Conservation (phyloP, 1,139 yeast genomes). For the Zygoascus meyerae region DNA sequence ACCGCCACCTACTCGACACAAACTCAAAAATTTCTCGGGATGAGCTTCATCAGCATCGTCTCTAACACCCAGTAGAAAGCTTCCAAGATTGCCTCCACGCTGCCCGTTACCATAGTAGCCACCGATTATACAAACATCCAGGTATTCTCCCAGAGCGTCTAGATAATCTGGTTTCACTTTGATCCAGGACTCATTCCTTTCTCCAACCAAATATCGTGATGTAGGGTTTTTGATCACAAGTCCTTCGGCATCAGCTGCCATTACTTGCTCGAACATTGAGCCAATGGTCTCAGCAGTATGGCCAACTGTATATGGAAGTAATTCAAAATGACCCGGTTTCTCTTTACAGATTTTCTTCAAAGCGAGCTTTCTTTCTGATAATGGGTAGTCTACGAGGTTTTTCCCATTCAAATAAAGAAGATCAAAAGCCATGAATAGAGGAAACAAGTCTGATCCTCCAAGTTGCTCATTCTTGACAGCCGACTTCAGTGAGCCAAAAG, state of each 20-base stretch:
- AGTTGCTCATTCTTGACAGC: constrained; percentile 47
- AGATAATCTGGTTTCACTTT: constrained; percentile 90
- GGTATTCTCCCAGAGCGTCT: constrained; percentile 77
- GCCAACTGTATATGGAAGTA: constrained; percentile 46
- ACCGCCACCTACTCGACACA: constrained; percentile 84
- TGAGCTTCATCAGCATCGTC: constrained; percentile 32
- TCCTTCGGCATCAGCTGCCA: constrained; percentile 63
- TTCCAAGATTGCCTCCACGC: constrained; percentile 38
- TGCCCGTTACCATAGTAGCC: constrained; percentile 62
- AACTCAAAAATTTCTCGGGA: constrained; percentile 43
- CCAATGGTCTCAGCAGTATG: constrained; percentile 48
- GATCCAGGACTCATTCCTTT: constrained; percentile 62
- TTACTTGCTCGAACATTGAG: constrained; percentile 50
- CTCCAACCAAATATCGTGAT: constrained; percentile 56
- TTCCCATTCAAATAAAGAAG: constrained; percentile 60
- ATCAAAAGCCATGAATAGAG: constrained; percentile 56
- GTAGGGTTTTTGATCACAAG: constrained; percentile 64
- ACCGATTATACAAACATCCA: constrained; percentile 77
- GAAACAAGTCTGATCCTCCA: constrained; percentile 6
- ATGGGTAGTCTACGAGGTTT: constrained; percentile 50
- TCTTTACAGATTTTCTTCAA: constrained; percentile 46
- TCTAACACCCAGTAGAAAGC: constrained; percentile 68
- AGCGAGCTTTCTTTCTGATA: constrained; percentile 51
- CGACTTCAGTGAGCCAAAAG: constrained; percentile 74
- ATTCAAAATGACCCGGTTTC: constrained; percentile 49